phyloP scores from a whole-genome alignment of 2,329 filamentous ascomycete species.

The Nothophoma quercina region DNA sequence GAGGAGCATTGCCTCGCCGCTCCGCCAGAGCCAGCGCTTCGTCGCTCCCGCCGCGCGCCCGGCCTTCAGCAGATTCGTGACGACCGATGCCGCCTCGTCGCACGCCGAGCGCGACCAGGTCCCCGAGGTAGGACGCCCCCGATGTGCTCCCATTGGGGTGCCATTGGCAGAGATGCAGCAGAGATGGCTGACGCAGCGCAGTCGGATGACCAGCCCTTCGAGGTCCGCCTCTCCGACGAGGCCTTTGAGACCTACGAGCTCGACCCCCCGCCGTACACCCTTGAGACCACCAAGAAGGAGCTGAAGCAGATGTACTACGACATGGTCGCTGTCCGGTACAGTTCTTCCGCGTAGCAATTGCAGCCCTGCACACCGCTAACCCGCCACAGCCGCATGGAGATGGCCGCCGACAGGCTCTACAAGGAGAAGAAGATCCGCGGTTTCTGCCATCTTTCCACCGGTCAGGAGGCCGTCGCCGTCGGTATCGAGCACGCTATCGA shows the following conservation, averaged over 20 bases:
- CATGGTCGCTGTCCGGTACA: conserved; percentile 93
- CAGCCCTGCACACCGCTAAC: conserved; percentile 20
- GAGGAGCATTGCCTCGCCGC: conserved; percentile 50
- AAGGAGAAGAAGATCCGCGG: conserved; percentile 99
- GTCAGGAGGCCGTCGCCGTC: conserved; percentile 95
- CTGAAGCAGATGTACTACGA: conserved; percentile 99
- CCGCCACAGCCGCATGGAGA: conserved; percentile 88
- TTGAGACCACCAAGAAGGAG: conserved; percentile 95
- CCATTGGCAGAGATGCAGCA: neutral
- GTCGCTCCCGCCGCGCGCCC: conserved; percentile 43
- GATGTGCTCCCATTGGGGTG: conserved; percentile 1
- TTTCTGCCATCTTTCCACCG: conserved; percentile 98
- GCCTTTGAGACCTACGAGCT: conserved; percentile 99
- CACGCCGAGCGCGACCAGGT: conserved; percentile 82
- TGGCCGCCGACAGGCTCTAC: conserved; percentile 98
- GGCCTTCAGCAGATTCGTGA: conserved; percentile 72
- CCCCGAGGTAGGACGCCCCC: conserved; percentile 63
- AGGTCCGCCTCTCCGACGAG: conserved; percentile 93
- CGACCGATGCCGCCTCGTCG: conserved; percentile 91
- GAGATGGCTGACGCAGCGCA: conserved; percentile 52
- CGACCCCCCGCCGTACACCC: conserved; percentile 91
- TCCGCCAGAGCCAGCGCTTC: conserved; percentile 51
- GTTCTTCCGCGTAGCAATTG: neutral
- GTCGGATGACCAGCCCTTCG: conserved; percentile 94
- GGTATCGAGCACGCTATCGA: conserved; percentile 97